phyloP scores from a whole-genome alignment of 371 early-diverging fungal genomes.

The Rhizopus microsporus region DNA sequence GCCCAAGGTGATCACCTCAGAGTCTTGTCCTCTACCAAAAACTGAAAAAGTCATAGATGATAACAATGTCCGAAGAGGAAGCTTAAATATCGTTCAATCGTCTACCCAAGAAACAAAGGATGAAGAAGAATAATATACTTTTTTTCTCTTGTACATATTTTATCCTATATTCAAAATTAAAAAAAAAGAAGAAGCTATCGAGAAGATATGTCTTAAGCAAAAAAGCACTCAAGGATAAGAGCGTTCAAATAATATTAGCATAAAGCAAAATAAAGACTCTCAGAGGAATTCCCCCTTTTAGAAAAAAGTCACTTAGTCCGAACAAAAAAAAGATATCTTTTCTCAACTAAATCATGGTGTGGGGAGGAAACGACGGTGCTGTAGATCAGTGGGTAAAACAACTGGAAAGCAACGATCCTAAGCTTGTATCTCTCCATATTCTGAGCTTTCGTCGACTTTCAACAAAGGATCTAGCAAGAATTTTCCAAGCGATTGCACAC shows the following conservation, averaged over 20 bases:
- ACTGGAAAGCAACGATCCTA: slow-evolving; percentile 53
- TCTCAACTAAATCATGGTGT: slow-evolving; percentile 47
- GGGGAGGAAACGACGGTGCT: slow-evolving; percentile 61
- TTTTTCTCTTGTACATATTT: too few species aligned
- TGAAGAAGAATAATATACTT: not conserved
- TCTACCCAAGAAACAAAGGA: not conserved
- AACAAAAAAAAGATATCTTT: slow-evolving; percentile 3
- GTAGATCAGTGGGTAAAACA: slow-evolving; percentile 62
- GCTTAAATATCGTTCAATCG: slow-evolving; percentile 17
- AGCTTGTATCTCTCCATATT: slow-evolving; percentile 57
- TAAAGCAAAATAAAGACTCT: too few species aligned
- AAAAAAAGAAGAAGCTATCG: too few species aligned
- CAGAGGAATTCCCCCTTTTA: too few species aligned
- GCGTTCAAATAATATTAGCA: too few species aligned
- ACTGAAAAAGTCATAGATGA: slow-evolving; percentile 15
- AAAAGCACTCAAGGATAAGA: too few species aligned
- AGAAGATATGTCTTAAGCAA: too few species aligned
- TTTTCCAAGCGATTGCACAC: slow-evolving; percentile 50
- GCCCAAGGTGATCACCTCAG: slow-evolving; percentile 15
- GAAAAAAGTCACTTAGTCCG: not conserved
- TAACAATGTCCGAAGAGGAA: slow-evolving; percentile 18
- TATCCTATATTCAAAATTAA: too few species aligned
- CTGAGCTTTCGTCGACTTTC: slow-evolving; percentile 60
- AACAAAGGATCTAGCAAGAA: slow-evolving; percentile 42
- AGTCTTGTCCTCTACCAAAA: slow-evolving; percentile 32